Conservation (phyloP, 305 asterid species). For the Solanum hybrid region DNA sequence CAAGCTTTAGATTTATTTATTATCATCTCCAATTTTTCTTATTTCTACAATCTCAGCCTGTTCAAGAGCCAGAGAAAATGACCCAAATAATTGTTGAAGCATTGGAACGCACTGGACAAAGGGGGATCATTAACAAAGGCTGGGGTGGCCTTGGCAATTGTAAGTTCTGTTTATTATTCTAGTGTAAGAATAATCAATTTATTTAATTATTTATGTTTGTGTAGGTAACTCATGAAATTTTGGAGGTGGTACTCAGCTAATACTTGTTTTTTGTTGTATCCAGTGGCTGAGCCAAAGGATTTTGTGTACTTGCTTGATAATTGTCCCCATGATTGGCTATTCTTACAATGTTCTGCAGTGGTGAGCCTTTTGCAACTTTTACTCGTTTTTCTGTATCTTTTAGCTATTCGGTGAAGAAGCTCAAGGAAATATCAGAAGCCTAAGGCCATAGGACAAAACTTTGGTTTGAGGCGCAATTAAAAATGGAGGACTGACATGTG, state of each 20-base stretch:
- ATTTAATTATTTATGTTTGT: constrained; percentile 7
- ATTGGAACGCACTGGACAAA: constrained; percentile 60
- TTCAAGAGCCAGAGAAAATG: constrained; percentile 92
- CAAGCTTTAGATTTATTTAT: neutral
- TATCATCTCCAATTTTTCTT: neutral
- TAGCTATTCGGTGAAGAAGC: neutral
- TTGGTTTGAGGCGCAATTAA: neutral
- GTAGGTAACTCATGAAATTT: constrained; percentile 13
- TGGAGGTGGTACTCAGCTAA: neutral
- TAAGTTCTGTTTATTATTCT: constrained; percentile 38
- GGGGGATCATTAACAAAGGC: constrained; percentile 94
- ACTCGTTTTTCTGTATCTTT: neutral
- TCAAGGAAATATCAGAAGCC: neutral
- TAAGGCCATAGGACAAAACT: neutral
- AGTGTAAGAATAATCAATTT: neutral
- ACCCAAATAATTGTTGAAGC: constrained; percentile 78
- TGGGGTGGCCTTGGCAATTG: constrained; percentile 99
- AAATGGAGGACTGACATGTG: neutral
- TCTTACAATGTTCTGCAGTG: constrained; percentile 88
- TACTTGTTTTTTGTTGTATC: constrained; percentile 10
- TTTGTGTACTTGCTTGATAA: constrained; percentile 75
- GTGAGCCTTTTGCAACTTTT: constrained; percentile 31
- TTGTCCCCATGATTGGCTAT: constrained; percentile 94
- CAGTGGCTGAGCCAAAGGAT: constrained; percentile 90
- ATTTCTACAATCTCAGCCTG: constrained; percentile 56